A percentile compares a stretch with the other conserved stretches of the same genome.
Evolutionary conservation across 495 filamentous ascomycete genomes (phyloP).

Genomic region (Usnea hakonensis): DNA sequence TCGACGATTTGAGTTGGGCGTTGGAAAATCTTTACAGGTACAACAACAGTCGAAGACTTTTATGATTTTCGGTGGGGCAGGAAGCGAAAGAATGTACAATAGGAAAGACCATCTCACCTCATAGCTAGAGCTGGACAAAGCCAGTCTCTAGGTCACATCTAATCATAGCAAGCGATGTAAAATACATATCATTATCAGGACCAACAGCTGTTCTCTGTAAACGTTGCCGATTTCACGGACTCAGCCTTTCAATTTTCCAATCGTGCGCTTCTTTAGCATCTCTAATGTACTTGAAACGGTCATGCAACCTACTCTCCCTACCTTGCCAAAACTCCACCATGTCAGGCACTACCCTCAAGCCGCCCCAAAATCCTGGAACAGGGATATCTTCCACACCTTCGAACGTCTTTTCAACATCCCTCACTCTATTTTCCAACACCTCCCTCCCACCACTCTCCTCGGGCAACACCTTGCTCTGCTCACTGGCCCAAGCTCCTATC

Average conservation of each 20-base stretch:
- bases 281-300: slow-evolving; percentile 76
- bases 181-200: slow-evolving; percentile 8
- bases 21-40: background rate
- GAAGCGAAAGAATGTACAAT: slow-evolving; percentile 14
- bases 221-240: slow-evolving; percentile 37
- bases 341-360: slow-evolving; percentile 76
- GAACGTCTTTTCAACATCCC: slow-evolving; percentile 12
- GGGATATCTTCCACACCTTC: slow-evolving; percentile 60
- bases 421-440: slow-evolving; percentile 30
- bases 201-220: background rate
- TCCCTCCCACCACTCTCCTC: slow-evolving; percentile 28
- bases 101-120: slow-evolving; percentile 23
- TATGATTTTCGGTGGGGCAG: background rate
- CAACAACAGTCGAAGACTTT: background rate
- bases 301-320: slow-evolving; percentile 79
- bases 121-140: slow-evolving; percentile 21
- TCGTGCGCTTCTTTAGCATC: slow-evolving; percentile 33
- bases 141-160: slow-evolving; percentile 23
- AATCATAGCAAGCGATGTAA: slow-evolving; percentile 19
- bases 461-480: slow-evolving; percentile 62
- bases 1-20: slow-evolving; percentile 15
- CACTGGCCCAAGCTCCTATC: slow-evolving; percentile 89
- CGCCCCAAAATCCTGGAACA: slow-evolving; percentile 91
- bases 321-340: slow-evolving; percentile 78
- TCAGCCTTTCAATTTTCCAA: slow-evolving; percentile 29